These are phyloP conservation scores for Cutaneotrichosporon cutaneum DNA, from an alignment of 1,284 basidiomycete species.

Conservation along the genomic window DNA sequence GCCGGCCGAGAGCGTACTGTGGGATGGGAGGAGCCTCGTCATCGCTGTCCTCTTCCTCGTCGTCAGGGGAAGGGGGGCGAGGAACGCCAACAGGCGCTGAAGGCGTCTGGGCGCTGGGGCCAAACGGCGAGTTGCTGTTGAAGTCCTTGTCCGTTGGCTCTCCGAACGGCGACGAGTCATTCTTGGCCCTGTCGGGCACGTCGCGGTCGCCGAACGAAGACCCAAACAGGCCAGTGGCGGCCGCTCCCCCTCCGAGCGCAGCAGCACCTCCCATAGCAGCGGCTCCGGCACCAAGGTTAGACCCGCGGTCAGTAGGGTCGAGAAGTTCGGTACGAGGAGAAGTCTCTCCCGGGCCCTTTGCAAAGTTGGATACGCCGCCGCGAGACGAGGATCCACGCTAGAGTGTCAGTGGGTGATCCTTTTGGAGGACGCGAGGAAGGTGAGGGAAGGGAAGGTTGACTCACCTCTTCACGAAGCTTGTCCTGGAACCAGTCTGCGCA, in stretches of 20 bases:
- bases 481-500: slow-evolving; percentile 93
- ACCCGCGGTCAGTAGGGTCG: slow-evolving; percentile 19
- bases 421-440: neutral
- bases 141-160: slow-evolving; percentile 27
- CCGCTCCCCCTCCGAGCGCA: slow-evolving; percentile 23
- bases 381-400: neutral
- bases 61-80: slow-evolving; percentile 56
- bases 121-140: slow-evolving; percentile 41
- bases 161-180: slow-evolving; percentile 32
- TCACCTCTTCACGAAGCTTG: slow-evolving; percentile 45
- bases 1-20: slow-evolving; percentile 75
- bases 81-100: slow-evolving; percentile 56
- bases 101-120: slow-evolving; percentile 55
- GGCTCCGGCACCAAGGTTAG: slow-evolving; percentile 28
- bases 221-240: slow-evolving; percentile 22
- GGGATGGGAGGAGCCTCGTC: slow-evolving; percentile 45
- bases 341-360: slow-evolving; percentile 68
- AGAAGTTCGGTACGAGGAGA: slow-evolving; percentile 60
- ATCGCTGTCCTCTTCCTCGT: slow-evolving; percentile 22
- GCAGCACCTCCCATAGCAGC: slow-evolving; percentile 27
- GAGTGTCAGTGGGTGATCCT: neutral
- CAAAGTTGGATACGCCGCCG: neutral
- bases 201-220: slow-evolving; percentile 31
- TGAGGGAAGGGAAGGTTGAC: slow-evolving; percentile 9
- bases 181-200: slow-evolving; percentile 4